Conservation (phyloP, 305 asterid species). For the Rubia tinctorum region DNA sequence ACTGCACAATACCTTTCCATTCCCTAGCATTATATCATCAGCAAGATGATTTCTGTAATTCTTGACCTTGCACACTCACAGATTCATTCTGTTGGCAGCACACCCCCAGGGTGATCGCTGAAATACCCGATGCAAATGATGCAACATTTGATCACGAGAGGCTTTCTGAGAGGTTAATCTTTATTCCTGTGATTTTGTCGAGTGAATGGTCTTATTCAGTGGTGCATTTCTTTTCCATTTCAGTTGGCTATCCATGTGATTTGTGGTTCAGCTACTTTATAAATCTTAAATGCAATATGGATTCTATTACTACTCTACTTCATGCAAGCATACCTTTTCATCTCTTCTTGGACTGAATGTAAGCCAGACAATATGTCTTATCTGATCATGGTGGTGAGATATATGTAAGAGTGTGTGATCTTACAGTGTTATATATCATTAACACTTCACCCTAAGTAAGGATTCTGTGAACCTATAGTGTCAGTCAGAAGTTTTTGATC, state of each 20-base stretch:
- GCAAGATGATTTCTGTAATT: slow-evolving; percentile 10
- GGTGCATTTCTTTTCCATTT: not conserved
- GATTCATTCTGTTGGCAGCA: slow-evolving; percentile 60
- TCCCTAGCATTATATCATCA: too few species aligned
- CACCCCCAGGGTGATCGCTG: slow-evolving; percentile 74
- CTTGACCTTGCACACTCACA: slow-evolving; percentile 26
- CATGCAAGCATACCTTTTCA: not conserved
- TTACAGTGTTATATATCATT: not conserved
- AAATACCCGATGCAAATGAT: slow-evolving; percentile 80
- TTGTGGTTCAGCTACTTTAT: not conserved
- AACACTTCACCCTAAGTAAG: not conserved
- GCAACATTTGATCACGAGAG: slow-evolving; percentile 84
- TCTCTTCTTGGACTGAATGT: not conserved
- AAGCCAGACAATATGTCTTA: not conserved
- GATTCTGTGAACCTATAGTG: not conserved
- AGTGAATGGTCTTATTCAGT: not conserved
- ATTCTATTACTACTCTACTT: not conserved
- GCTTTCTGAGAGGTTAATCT: slow-evolving; percentile 62
- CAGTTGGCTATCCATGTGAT: not conserved
- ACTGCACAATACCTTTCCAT: not conserved
- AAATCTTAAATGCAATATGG: not conserved
- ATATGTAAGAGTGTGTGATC: not conserved
- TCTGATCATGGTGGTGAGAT: not conserved
- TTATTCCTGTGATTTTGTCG: not conserved
- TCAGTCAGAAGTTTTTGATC: too few species aligned